Base-by-base conservation (phyloP, 169 alveolate species). In the Eimeria praecox region DNA sequence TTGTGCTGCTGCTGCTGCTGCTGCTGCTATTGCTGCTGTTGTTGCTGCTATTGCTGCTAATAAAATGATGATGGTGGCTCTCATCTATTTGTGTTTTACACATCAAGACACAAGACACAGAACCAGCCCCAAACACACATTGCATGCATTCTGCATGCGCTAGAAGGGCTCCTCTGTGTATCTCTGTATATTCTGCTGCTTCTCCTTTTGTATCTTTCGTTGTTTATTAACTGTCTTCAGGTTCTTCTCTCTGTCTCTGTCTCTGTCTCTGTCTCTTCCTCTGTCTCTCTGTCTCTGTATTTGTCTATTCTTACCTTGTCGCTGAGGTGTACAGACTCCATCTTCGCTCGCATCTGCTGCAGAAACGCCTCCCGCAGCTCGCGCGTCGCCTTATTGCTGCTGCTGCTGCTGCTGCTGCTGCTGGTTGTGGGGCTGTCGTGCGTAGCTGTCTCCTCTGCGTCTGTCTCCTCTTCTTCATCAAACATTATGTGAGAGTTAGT, bases 401-500 rank as follows among this genome's bases (percentile, higher is more conserved):
- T 52, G 71, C 30, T 78, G 89, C 56, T 44, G 27, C 66, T 56
- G 75, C 56, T 52, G 73, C 56, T 59, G 64, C 83, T 87, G 94
- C 94, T 87, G 49, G 54, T 44, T 35, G 54, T 38, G 64, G 56
- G 42, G 78, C 3, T 16, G 5, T 46, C 3, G 42, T 69, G 24
- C 8, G 78, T 4, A 27, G 64, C 49, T 33, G 59, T 86, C 9
- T 38, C 86, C 16, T 27, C 85, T 64, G 40, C 78, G 1, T 73
- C 89, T 44, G 62, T 69, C 49, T 92, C 95, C 30, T 92, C 95
- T 4, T 62, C 95, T 16, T 75, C 90, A 78, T 30, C 54, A 49
- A 92, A 92, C 3, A 92, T 75, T 12, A 75, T 85, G 71, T 77
- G 77, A 5, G 56, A 71, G 20, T 75, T 85, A 9, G 54, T 3